These are phyloP conservation scores for Exsudoporus floridanus DNA, from an alignment of 1,284 basidiomycete species.

Conservation along the genomic window DNA sequence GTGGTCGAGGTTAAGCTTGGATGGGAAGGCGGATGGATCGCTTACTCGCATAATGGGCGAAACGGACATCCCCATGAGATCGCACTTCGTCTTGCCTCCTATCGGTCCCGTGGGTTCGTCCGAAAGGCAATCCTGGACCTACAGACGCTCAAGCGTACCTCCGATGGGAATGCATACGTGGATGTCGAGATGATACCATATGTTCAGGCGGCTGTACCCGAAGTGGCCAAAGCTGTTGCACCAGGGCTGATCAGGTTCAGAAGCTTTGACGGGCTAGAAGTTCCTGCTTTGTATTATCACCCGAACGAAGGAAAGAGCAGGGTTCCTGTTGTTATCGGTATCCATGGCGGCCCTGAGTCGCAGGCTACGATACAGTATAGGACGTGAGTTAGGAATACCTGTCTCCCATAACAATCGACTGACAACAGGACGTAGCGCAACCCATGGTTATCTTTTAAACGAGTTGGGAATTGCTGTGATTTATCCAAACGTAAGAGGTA, in stretches of 20 bases:
- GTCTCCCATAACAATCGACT: not conserved
- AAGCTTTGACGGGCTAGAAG: slow-evolving; percentile 39
- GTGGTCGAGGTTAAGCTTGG: slow-evolving; percentile 34
- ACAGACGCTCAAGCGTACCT: slow-evolving; percentile 8
- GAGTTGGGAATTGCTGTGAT: slow-evolving; percentile 38
- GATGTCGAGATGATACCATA: slow-evolving; percentile 28
- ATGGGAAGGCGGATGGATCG: slow-evolving; percentile 35
- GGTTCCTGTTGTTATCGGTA: slow-evolving; percentile 34
- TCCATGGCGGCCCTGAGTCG: slow-evolving; percentile 39
- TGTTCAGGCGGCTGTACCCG: slow-evolving; percentile 32
- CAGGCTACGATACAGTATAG: slow-evolving; percentile 37
- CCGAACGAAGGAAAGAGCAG: slow-evolving; percentile 25
- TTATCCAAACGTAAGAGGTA: slow-evolving; percentile 42
- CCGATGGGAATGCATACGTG: slow-evolving; percentile 19
- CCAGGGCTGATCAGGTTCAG: slow-evolving; percentile 37
- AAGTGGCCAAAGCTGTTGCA: slow-evolving; percentile 20
- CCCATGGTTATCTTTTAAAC: slow-evolving; percentile 39
- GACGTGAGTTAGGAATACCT: slow-evolving; percentile 24
- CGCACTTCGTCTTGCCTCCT: slow-evolving; percentile 30
- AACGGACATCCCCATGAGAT: slow-evolving; percentile 36
- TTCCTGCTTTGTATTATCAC: slow-evolving; percentile 41
- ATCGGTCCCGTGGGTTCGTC: slow-evolving; percentile 30
- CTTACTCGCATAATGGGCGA: slow-evolving; percentile 28
- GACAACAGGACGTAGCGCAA: slow-evolving; percentile 25
- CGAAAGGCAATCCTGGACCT: slow-evolving; percentile 27